Evolutionary conservation across 768 basidiomycete species (phyloP).

Genomic region (Lactarius evosmus): DNA sequence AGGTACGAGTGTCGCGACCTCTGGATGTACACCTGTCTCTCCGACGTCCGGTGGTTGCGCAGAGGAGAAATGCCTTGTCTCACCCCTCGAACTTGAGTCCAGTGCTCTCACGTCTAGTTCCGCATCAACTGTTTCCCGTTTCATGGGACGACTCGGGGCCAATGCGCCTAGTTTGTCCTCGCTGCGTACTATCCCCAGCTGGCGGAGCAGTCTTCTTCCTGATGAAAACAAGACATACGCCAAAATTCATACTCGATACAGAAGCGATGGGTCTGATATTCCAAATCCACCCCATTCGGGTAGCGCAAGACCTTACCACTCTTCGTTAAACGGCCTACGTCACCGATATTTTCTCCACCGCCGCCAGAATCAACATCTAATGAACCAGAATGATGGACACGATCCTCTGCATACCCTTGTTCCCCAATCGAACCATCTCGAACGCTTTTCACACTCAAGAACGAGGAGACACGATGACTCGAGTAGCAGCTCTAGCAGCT

Average conservation of each 20-base stretch:
- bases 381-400: background rate
- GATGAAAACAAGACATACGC: background rate
- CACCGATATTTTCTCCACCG: background rate
- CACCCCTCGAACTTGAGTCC: background rate
- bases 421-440: background rate
- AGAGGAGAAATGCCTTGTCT: background rate
- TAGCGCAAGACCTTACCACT: background rate
- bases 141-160: slow-evolving; percentile 5
- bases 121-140: slow-evolving; percentile 2
- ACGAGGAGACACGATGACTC: background rate
- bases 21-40: background rate
- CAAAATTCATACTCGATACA: slow-evolving; percentile 1
- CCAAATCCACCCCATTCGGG: background rate
- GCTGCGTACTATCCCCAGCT: slow-evolving; percentile 11
- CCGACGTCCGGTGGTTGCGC: background rate
- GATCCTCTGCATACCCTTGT: background rate
- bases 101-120: background rate
- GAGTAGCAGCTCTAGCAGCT: background rate
- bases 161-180: slow-evolving; percentile 8
- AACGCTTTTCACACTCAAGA: background rate
- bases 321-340: background rate
- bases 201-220: slow-evolving; percentile 6
- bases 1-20: background rate
- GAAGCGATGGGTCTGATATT: background rate
- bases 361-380: background rate